Evolutionary conservation across 768 basidiomycete genomes (phyloP).

Genomic region (Psilocybe subaeruginosa): DNA sequence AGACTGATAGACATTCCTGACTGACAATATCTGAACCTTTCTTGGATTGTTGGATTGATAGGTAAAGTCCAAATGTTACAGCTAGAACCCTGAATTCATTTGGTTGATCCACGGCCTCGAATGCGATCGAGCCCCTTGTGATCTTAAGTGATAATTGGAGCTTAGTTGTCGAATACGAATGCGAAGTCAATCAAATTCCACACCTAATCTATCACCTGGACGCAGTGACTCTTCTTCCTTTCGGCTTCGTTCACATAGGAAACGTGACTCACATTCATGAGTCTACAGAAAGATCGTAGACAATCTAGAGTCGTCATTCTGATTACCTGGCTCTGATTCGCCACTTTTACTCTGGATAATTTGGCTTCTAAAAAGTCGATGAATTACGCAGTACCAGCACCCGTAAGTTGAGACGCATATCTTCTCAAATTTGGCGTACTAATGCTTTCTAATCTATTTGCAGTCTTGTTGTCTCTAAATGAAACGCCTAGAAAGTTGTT

Average conservation of each 20-base stretch:
- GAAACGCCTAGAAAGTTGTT: too few relatives aligned
- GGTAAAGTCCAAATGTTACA: not conserved
- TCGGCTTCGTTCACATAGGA: too few relatives aligned
- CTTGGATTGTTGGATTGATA: constrained; percentile 1
- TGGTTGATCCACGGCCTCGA: not conserved
- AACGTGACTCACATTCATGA: too few relatives aligned
- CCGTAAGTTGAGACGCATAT: too few relatives aligned
- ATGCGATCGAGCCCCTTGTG: not conserved
- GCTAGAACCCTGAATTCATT: not conserved
- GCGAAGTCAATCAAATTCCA: not conserved
- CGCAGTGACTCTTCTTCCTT: too few relatives aligned
- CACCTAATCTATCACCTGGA: not conserved
- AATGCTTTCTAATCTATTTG: too few relatives aligned
- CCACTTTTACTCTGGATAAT: too few relatives aligned
- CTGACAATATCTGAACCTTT: constrained; percentile 4
- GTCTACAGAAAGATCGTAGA: not conserved
- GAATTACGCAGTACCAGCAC: not conserved
- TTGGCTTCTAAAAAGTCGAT: not conserved
- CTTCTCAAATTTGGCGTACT: too few relatives aligned
- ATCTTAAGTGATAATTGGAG: not conserved
- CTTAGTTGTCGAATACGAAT: not conserved
- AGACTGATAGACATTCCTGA: constrained; percentile 29
- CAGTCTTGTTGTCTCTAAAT: too few relatives aligned
- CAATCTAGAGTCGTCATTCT: not conserved
- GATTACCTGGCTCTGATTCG: too few relatives aligned